Evolutionary conservation across 2,329 filamentous ascomycete species (phyloP), one percentile per base, ranked within the genome.

Genomic region (Macroventuria anomochaeta): DNA sequence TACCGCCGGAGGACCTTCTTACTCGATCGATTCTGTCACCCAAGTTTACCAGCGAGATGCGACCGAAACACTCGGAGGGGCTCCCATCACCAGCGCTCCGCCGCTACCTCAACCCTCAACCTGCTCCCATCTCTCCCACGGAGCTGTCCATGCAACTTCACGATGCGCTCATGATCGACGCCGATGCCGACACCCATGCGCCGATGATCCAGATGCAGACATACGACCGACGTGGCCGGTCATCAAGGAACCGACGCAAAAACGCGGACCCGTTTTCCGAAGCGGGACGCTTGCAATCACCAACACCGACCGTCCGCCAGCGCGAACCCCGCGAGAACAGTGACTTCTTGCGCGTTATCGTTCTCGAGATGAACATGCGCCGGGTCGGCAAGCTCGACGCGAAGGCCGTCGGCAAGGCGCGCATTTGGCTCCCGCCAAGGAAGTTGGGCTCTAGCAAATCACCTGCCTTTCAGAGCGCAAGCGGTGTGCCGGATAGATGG

Each of bases 281-380:
- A 60, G 76, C 76, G 21, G 77, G 77, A 13, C 72, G 75, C 53
- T 73, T 75, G 15, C 66, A 76, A 28, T 73, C 71, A 5, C 63
- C 70, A 4, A 71, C 74, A 2, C 77, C 80, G 2, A 71, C 77
- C 42, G 76, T 80, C 13, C 81, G 84, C 10, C 83, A 84, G 61
- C 79, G 85, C n/a, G 85, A 88, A 63, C 82, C 83, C 23, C 77
- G 85, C 43, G 85, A 88, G 64, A 88, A 88, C 68, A 78, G 81
- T 59, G 81, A 87, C 63, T 88, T 88, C 67, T 72, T 88, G 39
- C 81, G 85, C 29, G 81, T 87, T 59, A 83, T 87, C 13, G 85
- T 87, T 10, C 76, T 87, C 40, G 85, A 88, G 71, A 86, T 87
- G 84, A 87, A 87, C 68, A 88, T 88, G 85, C 80, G 85, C 31